Conservation (phyloP, 2,329 filamentous ascomycete genomes). For the Aspergillus persii region DNA sequence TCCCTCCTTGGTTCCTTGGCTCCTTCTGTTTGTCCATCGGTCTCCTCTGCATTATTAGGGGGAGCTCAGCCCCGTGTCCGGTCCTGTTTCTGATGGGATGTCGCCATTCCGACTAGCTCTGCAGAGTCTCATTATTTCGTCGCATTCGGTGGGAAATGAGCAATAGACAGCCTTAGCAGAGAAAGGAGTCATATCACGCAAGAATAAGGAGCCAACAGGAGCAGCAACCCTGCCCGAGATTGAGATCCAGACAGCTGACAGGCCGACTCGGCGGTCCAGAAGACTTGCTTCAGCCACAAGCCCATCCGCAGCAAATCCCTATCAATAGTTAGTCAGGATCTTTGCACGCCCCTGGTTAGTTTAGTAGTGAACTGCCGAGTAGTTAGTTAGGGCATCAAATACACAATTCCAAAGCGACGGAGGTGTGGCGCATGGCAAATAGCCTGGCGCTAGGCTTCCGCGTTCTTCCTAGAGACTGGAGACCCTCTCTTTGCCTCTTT, state of each 20-base stretch:
- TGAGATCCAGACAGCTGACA: neutral
- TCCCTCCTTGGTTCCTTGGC: neutral
- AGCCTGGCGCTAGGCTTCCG: neutral
- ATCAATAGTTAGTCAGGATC: neutral
- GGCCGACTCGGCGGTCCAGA: neutral
- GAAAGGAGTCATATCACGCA: neutral
- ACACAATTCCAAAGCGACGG: neutral
- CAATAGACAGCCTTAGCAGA: neutral
- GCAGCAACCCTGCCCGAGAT: too few relatives aligned
- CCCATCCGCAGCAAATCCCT: neutral
- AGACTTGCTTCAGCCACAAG: neutral
- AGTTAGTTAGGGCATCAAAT: neutral
- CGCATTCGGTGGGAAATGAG: neutral
- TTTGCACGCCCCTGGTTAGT: neutral
- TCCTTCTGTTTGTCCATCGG: too few relatives aligned
- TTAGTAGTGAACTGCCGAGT: neutral
- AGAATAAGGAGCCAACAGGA: neutral
- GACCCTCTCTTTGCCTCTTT: neutral
- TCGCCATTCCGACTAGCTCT: neutral
- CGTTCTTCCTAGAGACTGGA: neutral
- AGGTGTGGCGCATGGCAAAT: neutral
- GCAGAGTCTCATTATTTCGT: neutral
- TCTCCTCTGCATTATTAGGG: neutral
- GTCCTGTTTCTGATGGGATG: neutral
- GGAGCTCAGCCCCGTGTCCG: neutral